Percentiles rank a stretch among this genome's conserved stretches.
Conservation (phyloP, 306 rosid species). For the peach (Prunus persica) region DNA sequence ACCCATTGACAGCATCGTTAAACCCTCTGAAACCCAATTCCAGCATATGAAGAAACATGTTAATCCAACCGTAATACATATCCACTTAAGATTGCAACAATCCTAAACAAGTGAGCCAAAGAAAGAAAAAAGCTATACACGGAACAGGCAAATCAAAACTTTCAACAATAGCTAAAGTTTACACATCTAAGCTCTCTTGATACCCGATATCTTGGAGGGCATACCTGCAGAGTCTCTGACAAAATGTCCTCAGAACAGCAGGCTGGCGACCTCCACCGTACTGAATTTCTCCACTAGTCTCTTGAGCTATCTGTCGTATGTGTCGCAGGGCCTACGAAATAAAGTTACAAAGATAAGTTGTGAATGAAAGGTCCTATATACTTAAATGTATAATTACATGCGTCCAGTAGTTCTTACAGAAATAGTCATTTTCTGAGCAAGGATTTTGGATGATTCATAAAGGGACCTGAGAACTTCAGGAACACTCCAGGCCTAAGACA, state of each 20-base stretch:
- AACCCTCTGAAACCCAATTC: conserved; percentile 58
- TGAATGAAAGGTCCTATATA: not conserved
- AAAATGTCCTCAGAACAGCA: conserved; percentile 86
- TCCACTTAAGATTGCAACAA: not conserved
- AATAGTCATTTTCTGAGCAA: conserved; percentile 85
- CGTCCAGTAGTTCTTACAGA: conserved; percentile 50
- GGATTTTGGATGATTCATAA: conserved; percentile 84
- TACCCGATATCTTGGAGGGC: not conserved
- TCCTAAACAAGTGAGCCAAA: no score
- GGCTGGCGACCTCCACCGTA: conserved; percentile 95
- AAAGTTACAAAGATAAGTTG: not conserved
- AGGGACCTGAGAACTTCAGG: conserved; percentile 97
- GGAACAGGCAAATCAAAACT: not conserved
- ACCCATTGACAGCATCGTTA: conserved; percentile 95
- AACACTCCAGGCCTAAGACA: conserved; percentile 81
- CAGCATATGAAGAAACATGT: not conserved
- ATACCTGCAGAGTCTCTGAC: conserved; percentile 92
- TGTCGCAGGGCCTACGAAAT: conserved; percentile 72
- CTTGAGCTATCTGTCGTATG: conserved; percentile 88
- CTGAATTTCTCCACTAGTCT: conserved; percentile 85
- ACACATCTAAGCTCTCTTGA: not conserved
- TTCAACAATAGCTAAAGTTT: not conserved
- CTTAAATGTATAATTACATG: not conserved
- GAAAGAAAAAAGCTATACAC: no score
- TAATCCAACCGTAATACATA: not conserved